A percentile compares a stretch with the other conserved stretches of the same genome.
phyloP scores from a whole-genome alignment of 1,284 basidiomycete genomes.

The Cutaneotrichosporon mucoides region DNA sequence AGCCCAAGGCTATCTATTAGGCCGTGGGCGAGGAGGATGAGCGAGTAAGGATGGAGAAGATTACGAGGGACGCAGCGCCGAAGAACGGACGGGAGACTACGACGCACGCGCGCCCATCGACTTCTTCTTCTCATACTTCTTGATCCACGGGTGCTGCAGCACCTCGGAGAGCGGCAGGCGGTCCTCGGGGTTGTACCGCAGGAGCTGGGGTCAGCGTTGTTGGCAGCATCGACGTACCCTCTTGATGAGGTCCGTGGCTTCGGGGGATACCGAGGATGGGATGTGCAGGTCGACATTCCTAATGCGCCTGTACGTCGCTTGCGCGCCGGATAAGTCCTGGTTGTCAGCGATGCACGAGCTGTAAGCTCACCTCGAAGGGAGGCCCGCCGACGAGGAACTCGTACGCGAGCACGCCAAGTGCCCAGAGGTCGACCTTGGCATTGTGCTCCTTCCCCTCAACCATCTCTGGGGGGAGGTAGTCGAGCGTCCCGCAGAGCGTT shows the following conservation, averaged over 20 bases:
- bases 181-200: constrained; percentile 78
- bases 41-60: too few relatives aligned
- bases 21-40: too few relatives aligned
- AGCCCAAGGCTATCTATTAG: too few relatives aligned
- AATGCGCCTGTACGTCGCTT: constrained; percentile 76
- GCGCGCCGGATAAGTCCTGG: constrained; percentile 60
- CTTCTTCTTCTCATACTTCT: constrained; percentile 59
- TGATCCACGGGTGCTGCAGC: constrained; percentile 85
- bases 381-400: constrained; percentile 91
- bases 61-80: too few relatives aligned
- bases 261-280: constrained; percentile 60
- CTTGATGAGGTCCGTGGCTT: constrained; percentile 64
- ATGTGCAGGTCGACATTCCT: constrained; percentile 67
- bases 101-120: constrained; percentile 9
- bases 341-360: not conserved
- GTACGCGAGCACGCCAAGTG: constrained; percentile 90
- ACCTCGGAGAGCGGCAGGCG: constrained; percentile 78
- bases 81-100: too few relatives aligned
- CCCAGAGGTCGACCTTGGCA: constrained; percentile 74
- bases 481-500: constrained; percentile 91
- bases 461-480: constrained; percentile 99
- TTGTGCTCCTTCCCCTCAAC: constrained; percentile 65
- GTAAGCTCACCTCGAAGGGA: constrained; percentile 78
- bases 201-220: constrained; percentile 57
- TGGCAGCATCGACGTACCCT: constrained; percentile 50